Evolutionary conservation across 345 rosid species (phyloP).

Genomic region (Syzygium oleosum): DNA sequence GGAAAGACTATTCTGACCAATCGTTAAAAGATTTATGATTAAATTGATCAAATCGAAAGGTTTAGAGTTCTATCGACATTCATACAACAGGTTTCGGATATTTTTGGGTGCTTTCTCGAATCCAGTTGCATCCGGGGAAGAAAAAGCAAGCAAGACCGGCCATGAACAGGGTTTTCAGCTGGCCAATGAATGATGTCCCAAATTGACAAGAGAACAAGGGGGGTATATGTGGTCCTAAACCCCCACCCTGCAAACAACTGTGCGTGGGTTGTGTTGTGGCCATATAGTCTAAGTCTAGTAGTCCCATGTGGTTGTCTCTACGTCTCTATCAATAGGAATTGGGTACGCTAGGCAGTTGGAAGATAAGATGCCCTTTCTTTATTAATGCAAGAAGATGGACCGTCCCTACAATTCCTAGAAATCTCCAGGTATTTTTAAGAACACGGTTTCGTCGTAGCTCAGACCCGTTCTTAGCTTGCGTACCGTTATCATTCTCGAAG

Average conservation of each 20-base stretch:
- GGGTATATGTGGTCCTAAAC: background rate
- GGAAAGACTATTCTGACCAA: background rate
- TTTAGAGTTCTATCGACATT: background rate
- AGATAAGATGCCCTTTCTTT: background rate
- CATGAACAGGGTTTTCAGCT: background rate
- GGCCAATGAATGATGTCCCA: background rate
- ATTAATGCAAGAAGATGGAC: background rate
- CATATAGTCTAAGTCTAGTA: background rate
- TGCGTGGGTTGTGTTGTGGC: background rate
- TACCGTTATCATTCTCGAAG: background rate
- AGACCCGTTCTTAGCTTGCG: background rate
- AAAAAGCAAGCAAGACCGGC: background rate
- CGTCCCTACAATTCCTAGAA: background rate
- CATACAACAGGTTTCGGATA: background rate
- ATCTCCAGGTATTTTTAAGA: background rate
- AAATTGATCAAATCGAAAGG: background rate
- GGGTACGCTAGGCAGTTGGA: background rate
- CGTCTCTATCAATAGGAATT: background rate
- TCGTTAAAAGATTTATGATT: background rate
- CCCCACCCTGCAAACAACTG: background rate
- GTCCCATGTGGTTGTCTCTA: background rate
- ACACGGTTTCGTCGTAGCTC: background rate
- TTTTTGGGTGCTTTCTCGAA: background rate
- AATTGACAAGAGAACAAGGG: background rate
- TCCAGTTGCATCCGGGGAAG: background rate